A percentile compares a stretch with the other conserved stretches of the same genome.
Conservation (phyloP, 106 monocot species). For the Amphibolis antarctica region DNA sequence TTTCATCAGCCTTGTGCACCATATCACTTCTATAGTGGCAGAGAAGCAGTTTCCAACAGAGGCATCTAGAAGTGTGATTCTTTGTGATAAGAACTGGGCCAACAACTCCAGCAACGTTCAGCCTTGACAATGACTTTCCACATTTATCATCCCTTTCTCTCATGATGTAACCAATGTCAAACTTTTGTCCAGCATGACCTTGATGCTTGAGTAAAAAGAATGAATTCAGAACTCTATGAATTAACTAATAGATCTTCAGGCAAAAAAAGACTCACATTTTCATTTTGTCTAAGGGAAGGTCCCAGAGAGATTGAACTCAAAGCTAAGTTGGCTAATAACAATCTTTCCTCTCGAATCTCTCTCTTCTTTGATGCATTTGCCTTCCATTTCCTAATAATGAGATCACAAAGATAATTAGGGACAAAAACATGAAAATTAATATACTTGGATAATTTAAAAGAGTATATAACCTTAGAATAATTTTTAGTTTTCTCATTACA, state of each 20-base stretch:
- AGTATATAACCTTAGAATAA: constrained; percentile 50
- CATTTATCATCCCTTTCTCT: constrained; percentile 33
- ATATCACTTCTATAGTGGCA: constrained; percentile 19
- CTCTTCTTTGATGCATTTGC: constrained; percentile 29
- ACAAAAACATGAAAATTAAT: constrained; percentile 4
- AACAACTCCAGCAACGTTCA: constrained; percentile 54
- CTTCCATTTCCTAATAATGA: constrained; percentile 70
- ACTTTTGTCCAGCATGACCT: neutral
- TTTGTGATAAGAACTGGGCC: constrained; percentile 43
- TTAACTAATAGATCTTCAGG: neutral
- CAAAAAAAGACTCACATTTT: constrained; percentile 26
- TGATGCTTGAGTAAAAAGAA: neutral
- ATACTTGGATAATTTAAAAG: neutral
- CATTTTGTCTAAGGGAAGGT: constrained; percentile 37
- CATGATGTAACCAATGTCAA: constrained; percentile 48
- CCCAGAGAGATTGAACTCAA: constrained; percentile 61
- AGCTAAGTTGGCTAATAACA: constrained; percentile 43
- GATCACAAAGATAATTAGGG: neutral
- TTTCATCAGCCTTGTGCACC: constrained; percentile 15
- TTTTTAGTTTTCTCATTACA: constrained; percentile 35
- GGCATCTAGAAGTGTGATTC: constrained; percentile 43
- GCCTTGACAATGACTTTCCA: constrained; percentile 40
- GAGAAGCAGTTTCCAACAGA: constrained; percentile 72
- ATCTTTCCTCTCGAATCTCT: constrained; percentile 36
- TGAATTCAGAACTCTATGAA: neutral